Conservation (phyloP, 2,329 filamentous ascomycete genomes). For the Magnaporthiopsis incrustans region DNA sequence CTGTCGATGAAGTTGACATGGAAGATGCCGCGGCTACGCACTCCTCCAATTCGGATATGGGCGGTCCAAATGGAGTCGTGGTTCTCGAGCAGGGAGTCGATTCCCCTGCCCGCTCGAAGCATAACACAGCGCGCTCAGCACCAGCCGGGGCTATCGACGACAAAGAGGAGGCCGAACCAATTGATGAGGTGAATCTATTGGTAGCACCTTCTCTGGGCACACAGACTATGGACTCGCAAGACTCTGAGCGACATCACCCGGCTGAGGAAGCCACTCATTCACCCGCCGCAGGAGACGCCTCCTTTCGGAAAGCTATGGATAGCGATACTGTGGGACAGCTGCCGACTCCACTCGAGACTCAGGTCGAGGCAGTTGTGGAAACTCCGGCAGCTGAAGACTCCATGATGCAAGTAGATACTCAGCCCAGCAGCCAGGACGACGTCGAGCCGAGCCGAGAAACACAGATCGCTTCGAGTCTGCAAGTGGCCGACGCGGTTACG, state of each 20-base stretch:
- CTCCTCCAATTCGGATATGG: too few relatives aligned
- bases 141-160: background rate
- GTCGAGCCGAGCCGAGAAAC: background rate
- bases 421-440: background rate
- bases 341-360: constrained; percentile 12
- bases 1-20: too few relatives aligned
- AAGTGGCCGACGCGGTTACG: too few relatives aligned
- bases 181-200: background rate
- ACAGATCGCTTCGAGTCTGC: background rate
- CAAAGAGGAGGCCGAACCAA: background rate
- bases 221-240: background rate
- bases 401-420: background rate
- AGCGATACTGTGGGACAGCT: constrained; percentile 1
- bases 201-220: background rate
- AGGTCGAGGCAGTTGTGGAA: constrained; percentile 1
- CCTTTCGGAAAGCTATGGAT: background rate
- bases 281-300: background rate
- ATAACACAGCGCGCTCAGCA: background rate
- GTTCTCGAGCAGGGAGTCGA: background rate
- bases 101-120: background rate
- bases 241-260: background rate
- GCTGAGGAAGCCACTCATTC: background rate
- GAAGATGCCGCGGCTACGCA: too few relatives aligned
- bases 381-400: background rate
- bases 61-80: too few relatives aligned